Base-by-base conservation (phyloP, 129 eudicot species). In the Flaveria trinervia region DNA sequence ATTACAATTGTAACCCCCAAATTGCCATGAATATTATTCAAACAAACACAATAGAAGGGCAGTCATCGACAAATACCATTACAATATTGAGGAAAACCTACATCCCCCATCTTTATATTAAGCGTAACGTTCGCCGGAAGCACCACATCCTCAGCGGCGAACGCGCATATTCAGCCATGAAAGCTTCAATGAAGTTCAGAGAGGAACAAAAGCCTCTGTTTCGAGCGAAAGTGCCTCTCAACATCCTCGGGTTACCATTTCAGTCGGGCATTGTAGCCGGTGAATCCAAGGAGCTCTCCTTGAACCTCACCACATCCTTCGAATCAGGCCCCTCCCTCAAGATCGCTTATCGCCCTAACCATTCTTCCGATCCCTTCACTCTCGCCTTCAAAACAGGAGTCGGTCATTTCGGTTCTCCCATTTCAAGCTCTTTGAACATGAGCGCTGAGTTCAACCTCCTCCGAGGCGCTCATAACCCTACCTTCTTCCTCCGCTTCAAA, bases 151-250 rank as follows among this genome's bases (percentile, higher is more conserved):
- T 16, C 57, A 80, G 41, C 50, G 62, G 74, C 56, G 57, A n/a
- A 68, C 56, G 56, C 75, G 20, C 75, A 81, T 62, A 17, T 1
- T 20, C 55, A n/a, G 76, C 72, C 77, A 93, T 93, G 98, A 93
- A 93, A 77, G 97, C 96, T 26, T 93, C 98, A 48, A 74, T 93
- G 22, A 90, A 84, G 72, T 87, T 93, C 17, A 82, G 98, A 22
- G 98, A 90, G 11, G 97, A 93, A 39, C 97, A 87, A 57, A 90
- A 84, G 72, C 98, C 98, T 3, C 72, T 93, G 4, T 49, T 90
- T 71, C 75, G 96, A 52, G 97, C 97, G 6, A 93, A 88, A 83
- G 68, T 93, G 7, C 96, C 96, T 0, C 45, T 93, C 11, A 86
- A 57, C 65, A 80, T 93, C 3, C 66, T 88, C 5, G 90, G 88